Conservation (phyloP, 345 rosid species). For the Punica granatum region DNA sequence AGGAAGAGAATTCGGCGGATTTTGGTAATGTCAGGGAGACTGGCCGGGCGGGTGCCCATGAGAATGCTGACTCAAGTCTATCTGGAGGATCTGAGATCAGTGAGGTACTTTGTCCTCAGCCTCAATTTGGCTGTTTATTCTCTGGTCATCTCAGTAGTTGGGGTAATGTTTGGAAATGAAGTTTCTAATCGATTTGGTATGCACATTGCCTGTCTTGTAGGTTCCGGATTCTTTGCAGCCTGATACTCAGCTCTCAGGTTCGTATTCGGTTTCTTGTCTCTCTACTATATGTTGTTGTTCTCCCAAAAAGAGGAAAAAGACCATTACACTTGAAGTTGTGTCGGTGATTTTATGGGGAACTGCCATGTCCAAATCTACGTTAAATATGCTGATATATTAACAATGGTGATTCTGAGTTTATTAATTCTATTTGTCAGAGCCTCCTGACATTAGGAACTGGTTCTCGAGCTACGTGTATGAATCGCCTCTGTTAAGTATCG, state of each 20-base stretch:
- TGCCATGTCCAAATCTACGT: too few relatives aligned
- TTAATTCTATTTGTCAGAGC: conserved; percentile 23
- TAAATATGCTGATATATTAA: too few relatives aligned
- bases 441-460: conserved; percentile 56
- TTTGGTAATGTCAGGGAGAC: background rate
- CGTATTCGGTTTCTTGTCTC: background rate
- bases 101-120: background rate
- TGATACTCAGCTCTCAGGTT: background rate
- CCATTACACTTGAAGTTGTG: background rate
- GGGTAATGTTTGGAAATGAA: background rate
- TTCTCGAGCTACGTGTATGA: conserved; percentile 55
- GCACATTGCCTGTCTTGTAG: background rate
- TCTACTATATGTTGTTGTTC: background rate
- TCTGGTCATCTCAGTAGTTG: background rate
- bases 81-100: background rate
- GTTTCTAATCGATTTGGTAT: background rate
- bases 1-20: background rate
- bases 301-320: background rate
- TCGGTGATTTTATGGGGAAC: too few relatives aligned
- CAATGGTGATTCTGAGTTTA: background rate
- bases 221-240: background rate
- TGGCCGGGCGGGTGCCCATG: background rate
- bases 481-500: conserved; percentile 31
- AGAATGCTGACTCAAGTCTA: background rate
- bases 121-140: background rate